Conservation (phyloP, 73 alveolate genomes). For the Stentor roeselii region DNA sequence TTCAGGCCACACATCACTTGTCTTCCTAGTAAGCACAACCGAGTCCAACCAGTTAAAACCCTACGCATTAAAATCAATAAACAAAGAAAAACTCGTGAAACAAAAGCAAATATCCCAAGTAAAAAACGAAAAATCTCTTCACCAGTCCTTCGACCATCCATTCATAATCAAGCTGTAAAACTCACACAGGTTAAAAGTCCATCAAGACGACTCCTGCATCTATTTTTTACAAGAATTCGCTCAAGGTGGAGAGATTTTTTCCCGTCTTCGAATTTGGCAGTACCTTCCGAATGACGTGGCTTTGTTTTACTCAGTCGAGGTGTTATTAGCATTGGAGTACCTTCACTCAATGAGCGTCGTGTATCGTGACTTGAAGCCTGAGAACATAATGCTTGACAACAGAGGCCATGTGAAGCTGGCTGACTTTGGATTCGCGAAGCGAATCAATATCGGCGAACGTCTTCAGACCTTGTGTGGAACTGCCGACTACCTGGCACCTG, state of each 20-base stretch:
- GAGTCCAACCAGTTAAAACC: too few species aligned
- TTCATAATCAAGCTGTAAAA: neutral
- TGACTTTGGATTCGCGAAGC: neutral
- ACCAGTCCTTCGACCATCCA: neutral
- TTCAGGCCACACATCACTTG: too few species aligned
- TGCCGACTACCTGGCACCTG: slow-evolving; percentile 96
- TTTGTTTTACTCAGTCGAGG: neutral
- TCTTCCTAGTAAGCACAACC: too few species aligned
- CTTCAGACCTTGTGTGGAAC: slow-evolving; percentile 56
- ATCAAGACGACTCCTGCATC: neutral
- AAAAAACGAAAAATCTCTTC: neutral
- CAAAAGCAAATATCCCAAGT: neutral
- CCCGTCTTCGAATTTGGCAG: neutral
- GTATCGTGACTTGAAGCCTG: neutral
- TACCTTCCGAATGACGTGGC: neutral
- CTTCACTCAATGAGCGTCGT: neutral
- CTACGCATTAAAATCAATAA: neutral
- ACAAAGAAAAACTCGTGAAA: neutral
- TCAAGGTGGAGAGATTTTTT: slow-evolving; percentile 1
- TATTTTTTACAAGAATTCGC: neutral
- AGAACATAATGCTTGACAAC: neutral
- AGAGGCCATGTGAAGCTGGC: neutral
- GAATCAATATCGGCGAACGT: neutral
- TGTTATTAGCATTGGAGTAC: neutral
- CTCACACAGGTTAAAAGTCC: neutral